Evolutionary conservation across 2,329 filamentous ascomycete species (phyloP), one percentile per base, ranked within the genome.

Genomic region (Dothistroma pini): DNA sequence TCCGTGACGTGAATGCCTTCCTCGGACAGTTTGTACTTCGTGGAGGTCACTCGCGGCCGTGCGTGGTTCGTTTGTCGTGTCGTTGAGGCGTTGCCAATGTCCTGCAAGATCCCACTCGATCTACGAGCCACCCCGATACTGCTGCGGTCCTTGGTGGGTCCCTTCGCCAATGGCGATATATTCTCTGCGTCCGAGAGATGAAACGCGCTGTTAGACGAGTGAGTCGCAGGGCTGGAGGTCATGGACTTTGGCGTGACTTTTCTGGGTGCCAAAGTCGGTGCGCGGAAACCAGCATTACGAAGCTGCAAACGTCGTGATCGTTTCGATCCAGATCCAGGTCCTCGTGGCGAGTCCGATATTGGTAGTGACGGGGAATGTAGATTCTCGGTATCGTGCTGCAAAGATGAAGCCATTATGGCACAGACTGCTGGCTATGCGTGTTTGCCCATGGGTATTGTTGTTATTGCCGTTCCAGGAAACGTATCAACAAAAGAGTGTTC

Each of bases 251-350:
- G 73, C 21, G 74, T 73, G 22, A 74, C 69, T 32, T 71, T 72
- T 44, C 72, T 65, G 21, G 67, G 59, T 3, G 71, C 67, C 53
- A 75, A 49, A 6, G 68, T 62, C 31, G 68, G 63, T 10, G 62
- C 73, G n/a, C 70, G 68, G 52, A 75, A 75, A 49, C 72, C 72
- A 32, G 71, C 71, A 66, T 74, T 74, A 55, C 73, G 67, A 19
- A 75, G 68, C 59, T 75, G 72, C 49, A 75, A 62, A 38, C 70
- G 65, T 38, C 70, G 63, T 19, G 70, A 68, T 34, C 70, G 69
- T 41, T 68, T 59, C 29, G 66, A 68, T 21, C 41, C 52, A n/a
- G 48, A 54, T 50, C 34, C 55, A 6, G 31, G 51, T 19, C 14
- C 38, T 31, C 35, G 41, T 44, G 22, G 35, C 7, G 54, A 47